Base-by-base conservation (phyloP, 2,329 filamentous ascomycete species). In the Polychaeton citri region DNA sequence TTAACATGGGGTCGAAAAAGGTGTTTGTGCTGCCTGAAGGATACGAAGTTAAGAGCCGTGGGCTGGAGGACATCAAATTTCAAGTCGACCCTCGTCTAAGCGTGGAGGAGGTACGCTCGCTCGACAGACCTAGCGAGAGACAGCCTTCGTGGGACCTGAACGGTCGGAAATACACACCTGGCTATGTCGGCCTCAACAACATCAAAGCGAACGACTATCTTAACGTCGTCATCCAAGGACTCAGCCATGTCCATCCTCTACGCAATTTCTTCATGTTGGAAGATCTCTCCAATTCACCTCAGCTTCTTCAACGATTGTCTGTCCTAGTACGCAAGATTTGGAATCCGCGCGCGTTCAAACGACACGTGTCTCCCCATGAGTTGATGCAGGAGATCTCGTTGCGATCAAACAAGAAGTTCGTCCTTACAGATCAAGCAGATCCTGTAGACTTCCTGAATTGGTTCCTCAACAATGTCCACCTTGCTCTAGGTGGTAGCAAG, bases 161-260 rank as follows among this genome's bases (percentile, higher is more conserved):
- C 34, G 85, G 85, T 43, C 83, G 81, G 59, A 76, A 81, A 55
- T 98, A 98, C 62, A 79, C 79, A 46, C 90, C 90, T 15, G 88
- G 90, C 5, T 98, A 87, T 56, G 85, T 98, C 42, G 90, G 90
- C 46, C 92, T 98, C 83, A 98, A 98, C 70, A 98, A 98, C 63
- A 95, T 98, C 69, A 98, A 98, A 61, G 85, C 90, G 39, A 98
- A 98, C 63, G 90, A 98, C 65, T 98, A 98, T 63, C 72, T 96
- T 54, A 98, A 98, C 55, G 88, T 94, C 18, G 74, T 95, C 3
- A 80, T 93, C 33, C 90, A 98, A 59, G 80, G 87, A 5, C 71
- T 98, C 24, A 79, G 88, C 2, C 90, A 98, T 59, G 85, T 96
- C 18, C 68, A 78, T 15, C 88, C 90, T 3, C 66, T 98, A 47